Conservation (phyloP, 2,329 filamentous ascomycete genomes). For the Xylaria sp. region DNA sequence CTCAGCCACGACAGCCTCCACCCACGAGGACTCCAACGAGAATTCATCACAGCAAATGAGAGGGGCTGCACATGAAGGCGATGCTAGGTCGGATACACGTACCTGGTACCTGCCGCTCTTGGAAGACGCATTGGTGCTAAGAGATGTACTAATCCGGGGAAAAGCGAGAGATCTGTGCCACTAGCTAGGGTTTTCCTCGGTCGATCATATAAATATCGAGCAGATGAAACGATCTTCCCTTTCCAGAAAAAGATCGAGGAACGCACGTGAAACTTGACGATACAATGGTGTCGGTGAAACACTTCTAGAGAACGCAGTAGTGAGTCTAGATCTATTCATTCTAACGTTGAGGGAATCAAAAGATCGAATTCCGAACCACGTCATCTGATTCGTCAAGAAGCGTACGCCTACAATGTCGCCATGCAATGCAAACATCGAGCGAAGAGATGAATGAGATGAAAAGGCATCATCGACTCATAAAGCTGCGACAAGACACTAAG, state of each 20-base stretch:
- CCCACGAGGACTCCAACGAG: slow-evolving; percentile 1
- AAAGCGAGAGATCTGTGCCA: slow-evolving; percentile 4
- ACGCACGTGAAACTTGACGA: not conserved
- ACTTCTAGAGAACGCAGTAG: not conserved
- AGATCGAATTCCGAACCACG: not conserved
- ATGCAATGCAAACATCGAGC: not conserved
- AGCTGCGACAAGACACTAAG: not conserved
- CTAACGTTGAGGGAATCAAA: not conserved
- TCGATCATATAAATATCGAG: slow-evolving; percentile 2
- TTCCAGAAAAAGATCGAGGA: slow-evolving; percentile 17
- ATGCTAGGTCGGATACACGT: not conserved
- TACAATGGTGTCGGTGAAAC: not conserved
- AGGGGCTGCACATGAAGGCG: slow-evolving; percentile 16
- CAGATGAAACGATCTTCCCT: slow-evolving; percentile 22
- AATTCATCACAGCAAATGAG: slow-evolving; percentile 15
- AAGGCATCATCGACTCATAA: slow-evolving; percentile 5
- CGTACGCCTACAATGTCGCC: not conserved
- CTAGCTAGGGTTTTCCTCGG: slow-evolving; percentile 5
- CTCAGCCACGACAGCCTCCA: slow-evolving; percentile 24
- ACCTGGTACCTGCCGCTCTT: slow-evolving; percentile 19
- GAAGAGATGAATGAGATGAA: not conserved
- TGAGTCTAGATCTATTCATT: not conserved
- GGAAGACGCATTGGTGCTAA: slow-evolving; percentile 6
- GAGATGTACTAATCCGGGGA: slow-evolving; percentile 23
- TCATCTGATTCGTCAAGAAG: not conserved